Conservation (phyloP, 23 red algal genomes). For the Gracilaria gracilis region DNA sequence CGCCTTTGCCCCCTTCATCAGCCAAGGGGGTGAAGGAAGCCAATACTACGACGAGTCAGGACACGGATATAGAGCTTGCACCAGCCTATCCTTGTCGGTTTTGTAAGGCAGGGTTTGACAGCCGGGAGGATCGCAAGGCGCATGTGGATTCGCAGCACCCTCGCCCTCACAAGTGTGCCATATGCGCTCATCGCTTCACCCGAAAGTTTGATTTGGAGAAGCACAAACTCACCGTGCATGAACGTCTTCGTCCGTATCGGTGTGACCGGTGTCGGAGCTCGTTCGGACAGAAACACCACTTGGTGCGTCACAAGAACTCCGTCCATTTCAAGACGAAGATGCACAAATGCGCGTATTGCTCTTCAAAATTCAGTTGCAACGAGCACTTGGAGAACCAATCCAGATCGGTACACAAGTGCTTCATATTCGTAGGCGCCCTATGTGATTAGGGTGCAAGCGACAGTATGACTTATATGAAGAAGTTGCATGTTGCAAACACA, state of each 20-base stretch:
- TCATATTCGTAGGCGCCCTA: background rate
- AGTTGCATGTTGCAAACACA: background rate
- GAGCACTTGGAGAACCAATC: conserved; percentile 54
- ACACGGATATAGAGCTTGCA: too few relatives aligned
- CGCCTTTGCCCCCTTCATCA: too few relatives aligned
- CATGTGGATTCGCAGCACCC: background rate
- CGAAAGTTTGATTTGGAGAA: conserved; percentile 49
- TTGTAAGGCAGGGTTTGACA: conserved; percentile 10
- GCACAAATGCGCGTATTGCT: conserved; percentile 5
- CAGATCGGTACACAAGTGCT: conserved; percentile 21
- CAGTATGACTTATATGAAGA: background rate
- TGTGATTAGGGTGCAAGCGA: background rate
- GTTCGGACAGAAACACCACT: conserved; percentile 72
- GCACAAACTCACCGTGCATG: conserved; percentile 52
- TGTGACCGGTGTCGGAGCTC: conserved; percentile 32
- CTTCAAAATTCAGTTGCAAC: conserved; percentile 14
- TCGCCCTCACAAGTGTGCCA: background rate
- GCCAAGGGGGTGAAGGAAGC: too few relatives aligned
- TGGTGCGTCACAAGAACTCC: conserved; percentile 61
- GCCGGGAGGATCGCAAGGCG: background rate
- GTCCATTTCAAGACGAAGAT: conserved; percentile 51
- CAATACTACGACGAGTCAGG: too few relatives aligned
- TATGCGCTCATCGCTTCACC: conserved; percentile 10
- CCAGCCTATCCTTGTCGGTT: background rate
- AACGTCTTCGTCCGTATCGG: conserved; percentile 44